Evolutionary conservation across 441 rosid species (phyloP), one percentile per base, ranked within the genome.

Genomic region (Gossypium lobatum): DNA sequence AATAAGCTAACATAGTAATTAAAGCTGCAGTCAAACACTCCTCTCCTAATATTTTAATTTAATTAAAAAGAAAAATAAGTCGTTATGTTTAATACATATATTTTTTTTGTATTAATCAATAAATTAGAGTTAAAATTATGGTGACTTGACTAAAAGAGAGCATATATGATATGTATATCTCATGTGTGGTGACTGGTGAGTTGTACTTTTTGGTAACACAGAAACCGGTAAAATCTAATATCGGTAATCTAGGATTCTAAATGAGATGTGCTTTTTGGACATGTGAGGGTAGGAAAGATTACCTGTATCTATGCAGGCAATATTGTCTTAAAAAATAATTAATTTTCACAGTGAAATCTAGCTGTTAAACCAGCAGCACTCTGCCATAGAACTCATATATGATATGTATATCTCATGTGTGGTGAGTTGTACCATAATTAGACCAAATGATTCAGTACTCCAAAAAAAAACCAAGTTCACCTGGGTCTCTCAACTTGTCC

Each of bases 361-460:
- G 72, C 17, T 52, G 72, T 69, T n/a, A 69, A 69, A 69, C 61
- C n/a, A 2, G 46, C 72, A 68, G 53, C 2, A 17, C 48, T 28
- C 61, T 60, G 39, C 26, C 60, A 55, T 20, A 18, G 45, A 20
- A 55, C 57, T 52, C 25, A 25, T 59, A 25, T 25, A 23, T 18
- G 26, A 3, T 21, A 58, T 3, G 16, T 4, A 23, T 59, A 26
- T 26, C 50, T 37, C 52, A 28, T 28, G 48, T 52, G 42, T 1
- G 59, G 59, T 68, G 46, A 68, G 46, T 68, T 68, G 61, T 52
- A 28, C 25, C 60, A 68, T 52, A 68, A 50, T 52, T 28, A 68
- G 16, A 52, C 39, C 45, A 50, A 68, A 68, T 52, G 72, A 28
- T 52, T 37, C 16, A 26, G 60, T 26, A n/a, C 25, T 8, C 45